Percentiles rank a stretch among this genome's conserved stretches.
phyloP scores from a whole-genome alignment of 352 stramenopile genomes.

The Blastocystis sp. region DNA sequence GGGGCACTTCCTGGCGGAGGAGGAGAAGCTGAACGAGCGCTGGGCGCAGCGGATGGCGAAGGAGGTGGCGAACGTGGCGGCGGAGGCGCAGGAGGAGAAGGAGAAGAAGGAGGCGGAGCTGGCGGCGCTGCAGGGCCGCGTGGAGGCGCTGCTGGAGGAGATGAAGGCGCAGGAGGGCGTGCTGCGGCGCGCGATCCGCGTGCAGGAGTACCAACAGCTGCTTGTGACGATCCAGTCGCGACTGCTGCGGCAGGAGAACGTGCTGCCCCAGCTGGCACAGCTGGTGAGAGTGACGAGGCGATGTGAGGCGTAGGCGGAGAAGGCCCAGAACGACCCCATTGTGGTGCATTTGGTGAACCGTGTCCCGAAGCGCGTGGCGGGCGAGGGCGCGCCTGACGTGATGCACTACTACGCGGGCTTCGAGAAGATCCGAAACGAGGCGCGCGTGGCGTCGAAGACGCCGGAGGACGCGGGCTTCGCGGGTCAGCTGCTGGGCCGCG shows the following conservation, averaged over 20 bases:
- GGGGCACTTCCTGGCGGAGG: neutral
- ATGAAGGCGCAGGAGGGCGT: neutral
- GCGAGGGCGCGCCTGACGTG: neutral
- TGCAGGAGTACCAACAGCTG: slow-evolving; percentile 55
- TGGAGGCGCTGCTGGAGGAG: neutral
- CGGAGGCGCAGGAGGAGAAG: neutral
- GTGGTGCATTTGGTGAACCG: slow-evolving; percentile 24
- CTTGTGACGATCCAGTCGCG: slow-evolving; percentile 13
- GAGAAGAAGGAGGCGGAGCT: neutral
- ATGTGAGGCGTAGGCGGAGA: neutral
- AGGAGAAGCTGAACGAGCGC: neutral
- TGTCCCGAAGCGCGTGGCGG: neutral
- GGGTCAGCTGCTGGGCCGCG: slow-evolving; percentile 29
- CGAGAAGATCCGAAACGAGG: neutral
- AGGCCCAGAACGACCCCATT: slow-evolving; percentile 22
- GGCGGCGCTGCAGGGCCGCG: neutral
- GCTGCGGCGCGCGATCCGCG: neutral
- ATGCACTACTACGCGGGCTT: slow-evolving; percentile 30
- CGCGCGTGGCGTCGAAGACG: slow-evolving; percentile 34
- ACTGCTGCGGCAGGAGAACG: neutral
- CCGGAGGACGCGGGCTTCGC: slow-evolving; percentile 24
- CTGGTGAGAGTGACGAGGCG: neutral
- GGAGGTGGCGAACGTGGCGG: neutral
- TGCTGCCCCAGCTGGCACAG: neutral
- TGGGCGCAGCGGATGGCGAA: neutral